phyloP scores from a whole-genome alignment of 352 stramenopile species.

The Pythium periplocum region DNA sequence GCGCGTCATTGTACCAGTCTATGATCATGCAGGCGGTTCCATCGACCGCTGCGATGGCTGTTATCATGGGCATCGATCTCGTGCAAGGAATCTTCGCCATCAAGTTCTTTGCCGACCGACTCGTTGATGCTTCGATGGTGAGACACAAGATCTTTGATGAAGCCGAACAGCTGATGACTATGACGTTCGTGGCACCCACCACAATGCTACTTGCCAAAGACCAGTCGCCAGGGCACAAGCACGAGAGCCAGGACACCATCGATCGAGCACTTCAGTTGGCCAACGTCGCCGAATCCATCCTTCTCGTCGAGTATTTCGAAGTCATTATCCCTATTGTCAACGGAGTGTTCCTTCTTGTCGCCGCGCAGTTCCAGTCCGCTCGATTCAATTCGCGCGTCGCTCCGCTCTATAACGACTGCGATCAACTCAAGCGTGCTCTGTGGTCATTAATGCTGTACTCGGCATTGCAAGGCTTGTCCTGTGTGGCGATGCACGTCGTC shows the following conservation, averaged over 20 bases:
- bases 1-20: slow-evolving; percentile 14
- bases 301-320: slow-evolving; percentile 20
- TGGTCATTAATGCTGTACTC: slow-evolving; percentile 4
- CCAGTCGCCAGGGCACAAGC: background rate
- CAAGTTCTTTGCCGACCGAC: slow-evolving; percentile 10
- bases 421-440: slow-evolving; percentile 2
- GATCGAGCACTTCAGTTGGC: slow-evolving; percentile 3
- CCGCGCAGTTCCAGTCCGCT: slow-evolving; percentile 7
- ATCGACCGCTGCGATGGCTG: slow-evolving; percentile 1
- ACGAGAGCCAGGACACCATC: background rate
- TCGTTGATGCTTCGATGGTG: too few relatives aligned
- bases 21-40: slow-evolving; percentile 16
- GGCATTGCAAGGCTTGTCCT: background rate
- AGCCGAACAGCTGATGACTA: too few relatives aligned
- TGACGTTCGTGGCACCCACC: too few relatives aligned
- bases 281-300: slow-evolving; percentile 9
- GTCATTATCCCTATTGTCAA: slow-evolving; percentile 9
- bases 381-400: slow-evolving; percentile 10
- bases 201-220: too few relatives aligned
- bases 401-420: background rate
- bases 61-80: slow-evolving; percentile 13
- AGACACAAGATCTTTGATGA: too few relatives aligned
- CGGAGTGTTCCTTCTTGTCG: slow-evolving; percentile 4
- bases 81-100: slow-evolving; percentile 9
- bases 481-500: slow-evolving; percentile 3